Evolutionary conservation across 129 eudicot genomes (phyloP).

Genomic region (sunflower (Helianthus annuus)): DNA sequence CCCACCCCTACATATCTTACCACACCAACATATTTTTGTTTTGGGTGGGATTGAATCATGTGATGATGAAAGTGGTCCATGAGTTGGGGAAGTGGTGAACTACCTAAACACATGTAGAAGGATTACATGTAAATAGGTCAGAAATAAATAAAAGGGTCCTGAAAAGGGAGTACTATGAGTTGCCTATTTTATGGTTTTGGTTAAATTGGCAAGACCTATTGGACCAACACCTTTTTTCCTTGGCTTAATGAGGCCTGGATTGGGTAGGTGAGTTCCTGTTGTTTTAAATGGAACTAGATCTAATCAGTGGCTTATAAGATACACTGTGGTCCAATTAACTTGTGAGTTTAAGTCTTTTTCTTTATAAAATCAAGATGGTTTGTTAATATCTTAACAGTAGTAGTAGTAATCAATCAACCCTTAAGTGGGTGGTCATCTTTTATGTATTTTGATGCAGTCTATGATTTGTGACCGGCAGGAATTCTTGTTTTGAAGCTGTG

Average conservation of each 20-base stretch:
- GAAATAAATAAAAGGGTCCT: background rate
- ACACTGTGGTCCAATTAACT: too few species aligned
- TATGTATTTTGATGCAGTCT: conserved; percentile 1
- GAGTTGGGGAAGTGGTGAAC: background rate
- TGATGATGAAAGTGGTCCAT: background rate
- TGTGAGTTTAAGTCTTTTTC: too few species aligned
- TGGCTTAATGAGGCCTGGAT: background rate
- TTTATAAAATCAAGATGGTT: background rate
- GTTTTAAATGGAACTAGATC: background rate
- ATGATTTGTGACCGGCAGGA: background rate
- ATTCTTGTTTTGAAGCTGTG: too few species aligned
- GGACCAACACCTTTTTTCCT: conserved; percentile 2
- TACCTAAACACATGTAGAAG: background rate
- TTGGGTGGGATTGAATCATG: background rate
- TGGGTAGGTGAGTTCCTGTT: too few species aligned
- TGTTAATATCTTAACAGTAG: background rate
- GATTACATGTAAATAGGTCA: background rate
- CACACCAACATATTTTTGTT: too few species aligned
- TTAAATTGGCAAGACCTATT: background rate
- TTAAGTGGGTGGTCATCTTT: background rate
- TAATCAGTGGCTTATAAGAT: background rate
- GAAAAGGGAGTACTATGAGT: background rate
- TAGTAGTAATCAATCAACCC: background rate
- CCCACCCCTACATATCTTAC: too few species aligned
- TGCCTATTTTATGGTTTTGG: background rate